Evolutionary conservation across 306 rosid species (phyloP).

Genomic region (Canavalia gladiata): DNA sequence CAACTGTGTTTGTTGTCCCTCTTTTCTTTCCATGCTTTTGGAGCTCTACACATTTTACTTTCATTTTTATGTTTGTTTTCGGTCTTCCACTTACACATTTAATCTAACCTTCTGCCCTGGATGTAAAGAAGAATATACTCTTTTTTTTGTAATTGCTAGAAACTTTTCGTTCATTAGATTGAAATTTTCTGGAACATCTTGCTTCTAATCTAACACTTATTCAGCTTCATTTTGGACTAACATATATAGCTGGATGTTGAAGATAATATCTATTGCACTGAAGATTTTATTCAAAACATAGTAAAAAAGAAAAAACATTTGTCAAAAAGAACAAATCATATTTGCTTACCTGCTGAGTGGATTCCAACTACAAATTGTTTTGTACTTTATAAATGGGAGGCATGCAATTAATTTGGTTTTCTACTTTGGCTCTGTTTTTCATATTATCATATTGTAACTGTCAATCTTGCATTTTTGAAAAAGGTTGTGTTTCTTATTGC

Average conservation of each 20-base stretch:
- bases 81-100: not conserved
- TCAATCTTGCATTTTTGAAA: not conserved
- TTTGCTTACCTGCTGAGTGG: not conserved
- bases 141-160: not conserved
- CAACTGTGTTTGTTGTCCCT: not conserved
- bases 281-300: not conserved
- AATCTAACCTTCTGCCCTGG: slow-evolving; percentile 7
- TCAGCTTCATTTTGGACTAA: not conserved
- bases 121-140: not conserved
- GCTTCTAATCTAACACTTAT: not conserved
- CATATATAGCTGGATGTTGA: slow-evolving; percentile 8
- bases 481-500: slow-evolving; percentile 11
- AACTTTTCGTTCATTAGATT: not conserved
- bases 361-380: not conserved
- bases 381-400: not conserved
- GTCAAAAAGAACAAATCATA: not conserved
- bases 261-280: not conserved
- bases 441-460: not conserved
- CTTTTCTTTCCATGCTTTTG: slow-evolving; percentile 8
- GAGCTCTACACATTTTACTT: not conserved
- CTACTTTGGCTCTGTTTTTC: not conserved
- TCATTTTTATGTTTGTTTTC: not conserved
- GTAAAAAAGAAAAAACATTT: slow-evolving; percentile 2
- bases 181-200: slow-evolving; percentile 18
- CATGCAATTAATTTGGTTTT: not conserved